Base-by-base conservation (phyloP, 495 filamentous ascomycete genomes). In the Annulohypoxylon nitens region DNA sequence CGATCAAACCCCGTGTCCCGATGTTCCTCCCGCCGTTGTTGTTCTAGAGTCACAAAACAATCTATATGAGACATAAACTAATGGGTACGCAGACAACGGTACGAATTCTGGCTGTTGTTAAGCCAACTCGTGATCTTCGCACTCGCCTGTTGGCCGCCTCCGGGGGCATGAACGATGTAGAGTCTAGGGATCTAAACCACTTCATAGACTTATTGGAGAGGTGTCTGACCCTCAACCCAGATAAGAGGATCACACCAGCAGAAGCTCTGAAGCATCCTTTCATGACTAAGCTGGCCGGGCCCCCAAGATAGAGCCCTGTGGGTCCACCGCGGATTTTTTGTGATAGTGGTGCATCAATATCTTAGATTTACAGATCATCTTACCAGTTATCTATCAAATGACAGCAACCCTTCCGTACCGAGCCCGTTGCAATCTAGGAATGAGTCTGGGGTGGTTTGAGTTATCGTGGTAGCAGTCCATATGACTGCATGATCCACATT, bases 261-360 rank as follows among this genome's bases (percentile, higher is more conserved):
- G 94, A 98, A 70, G 96, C 96, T 34, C 81, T 98, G 72, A 92
- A 90, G 74, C 96, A 98, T 84, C 92, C 93, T 1, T 98, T 98
- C 78, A 85, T 86, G 14, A 76, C 80, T 11, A 76, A 77, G 70
- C 70, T 47, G n/a, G 33, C 55, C 33, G 76, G 71, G 1, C 61
- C 67, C 53, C 58, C 50, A 41, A 71, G 75, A 69, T 78, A 78
- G 62, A 48, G 10, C 6, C 48, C 30, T 55, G 4, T 33, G 36
- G 45, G 33, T 43, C 39, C 34, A n/a, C 37, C 37, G 47, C 55
- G 53, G 50, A n/a, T 18, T 14, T n/a, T 54, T 41, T 20, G 11
- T 39, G 0, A 25, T 18, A 11, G 9, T 37, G 25, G 30, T 39
- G 36, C 45, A 57, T 47, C 37, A 10, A 61, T 50, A 18, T 16